Conservation (phyloP, 768 basidiomycete species). For the Russula olivacea region DNA sequence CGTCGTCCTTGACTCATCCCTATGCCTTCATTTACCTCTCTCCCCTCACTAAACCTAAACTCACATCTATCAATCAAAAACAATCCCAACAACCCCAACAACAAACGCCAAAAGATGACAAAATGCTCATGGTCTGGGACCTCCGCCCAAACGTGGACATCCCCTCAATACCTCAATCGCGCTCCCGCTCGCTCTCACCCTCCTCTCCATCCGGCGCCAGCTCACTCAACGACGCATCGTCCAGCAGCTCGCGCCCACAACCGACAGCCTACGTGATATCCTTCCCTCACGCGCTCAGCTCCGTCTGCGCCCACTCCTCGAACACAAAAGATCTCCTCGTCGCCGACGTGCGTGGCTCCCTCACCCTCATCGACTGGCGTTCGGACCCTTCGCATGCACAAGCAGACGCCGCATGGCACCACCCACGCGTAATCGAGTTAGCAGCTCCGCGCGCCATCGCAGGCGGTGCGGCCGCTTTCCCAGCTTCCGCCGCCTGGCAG, state of each 20-base stretch:
- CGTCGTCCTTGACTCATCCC: background rate
- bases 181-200: slow-evolving; percentile 28
- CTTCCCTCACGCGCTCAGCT: slow-evolving; percentile 65
- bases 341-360: slow-evolving; percentile 64
- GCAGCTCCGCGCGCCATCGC: slow-evolving; percentile 62
- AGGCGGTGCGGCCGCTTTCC: slow-evolving; percentile 42
- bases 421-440: slow-evolving; percentile 62
- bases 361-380: slow-evolving; percentile 81
- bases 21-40: background rate
- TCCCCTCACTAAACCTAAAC: slow-evolving; percentile 6
- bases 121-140: slow-evolving; percentile 84
- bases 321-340: slow-evolving; percentile 77
- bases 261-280: slow-evolving; percentile 73
- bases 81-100: background rate
- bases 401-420: slow-evolving; percentile 50
- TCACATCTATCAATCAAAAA: too few relatives aligned
- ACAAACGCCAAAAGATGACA: slow-evolving; percentile 52
- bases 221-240: slow-evolving; percentile 10
- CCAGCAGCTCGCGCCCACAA: slow-evolving; percentile 44
- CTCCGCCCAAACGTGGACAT: slow-evolving; percentile 53
- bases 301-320: slow-evolving; percentile 63
- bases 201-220: background rate
- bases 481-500: slow-evolving; percentile 65
- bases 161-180: slow-evolving; percentile 37
- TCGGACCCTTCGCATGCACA: slow-evolving; percentile 53